These are phyloP conservation scores for Ogataea hybrid DNA, from an alignment of 1,139 yeast genomes.

Conservation along the genomic window DNA sequence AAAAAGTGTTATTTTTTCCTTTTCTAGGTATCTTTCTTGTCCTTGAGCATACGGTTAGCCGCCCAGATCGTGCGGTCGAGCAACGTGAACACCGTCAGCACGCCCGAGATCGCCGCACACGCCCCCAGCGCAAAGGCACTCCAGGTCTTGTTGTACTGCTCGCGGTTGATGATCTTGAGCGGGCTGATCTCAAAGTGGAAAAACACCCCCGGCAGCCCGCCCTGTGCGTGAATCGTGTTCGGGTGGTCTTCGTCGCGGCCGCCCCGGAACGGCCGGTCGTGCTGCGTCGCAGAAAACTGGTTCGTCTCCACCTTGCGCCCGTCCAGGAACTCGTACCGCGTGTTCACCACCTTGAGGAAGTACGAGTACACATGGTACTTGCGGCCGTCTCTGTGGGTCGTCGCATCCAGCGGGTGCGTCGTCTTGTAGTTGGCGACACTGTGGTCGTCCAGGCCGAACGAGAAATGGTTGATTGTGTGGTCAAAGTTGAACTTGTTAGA, in stretches of 20 bases:
- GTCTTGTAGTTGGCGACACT: slow-evolving; percentile 37
- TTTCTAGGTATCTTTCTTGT: slow-evolving; percentile 52
- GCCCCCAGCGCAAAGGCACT: slow-evolving; percentile 84
- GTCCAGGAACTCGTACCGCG: slow-evolving; percentile 71
- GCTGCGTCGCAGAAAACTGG: slow-evolving; percentile 88
- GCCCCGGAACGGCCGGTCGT: slow-evolving; percentile 79
- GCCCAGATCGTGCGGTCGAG: slow-evolving; percentile 87
- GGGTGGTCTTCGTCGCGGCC: slow-evolving; percentile 92
- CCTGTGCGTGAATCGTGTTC: slow-evolving; percentile 76
- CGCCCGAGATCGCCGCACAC: slow-evolving; percentile 89
- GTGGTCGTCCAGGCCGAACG: slow-evolving; percentile 71
- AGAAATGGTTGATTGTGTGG: slow-evolving; percentile 74
- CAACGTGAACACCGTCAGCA: slow-evolving; percentile 86
- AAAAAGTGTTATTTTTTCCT: too few relatives aligned
- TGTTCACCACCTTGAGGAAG: slow-evolving; percentile 86
- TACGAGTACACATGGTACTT: slow-evolving; percentile 73
- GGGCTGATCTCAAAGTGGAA: slow-evolving; percentile 92
- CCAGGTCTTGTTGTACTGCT: slow-evolving; percentile 76
- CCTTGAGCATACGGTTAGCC: slow-evolving; percentile 75
- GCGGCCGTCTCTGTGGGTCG: slow-evolving; percentile 38
- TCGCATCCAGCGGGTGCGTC: slow-evolving; percentile 73
- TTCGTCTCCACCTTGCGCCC: slow-evolving; percentile 68
- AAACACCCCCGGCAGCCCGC: slow-evolving; percentile 90
- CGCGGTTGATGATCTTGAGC: slow-evolving; percentile 82
- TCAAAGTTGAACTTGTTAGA: slow-evolving; percentile 61